phyloP scores from a whole-genome alignment of 495 filamentous ascomycete species.

The Neurospora africana region DNA sequence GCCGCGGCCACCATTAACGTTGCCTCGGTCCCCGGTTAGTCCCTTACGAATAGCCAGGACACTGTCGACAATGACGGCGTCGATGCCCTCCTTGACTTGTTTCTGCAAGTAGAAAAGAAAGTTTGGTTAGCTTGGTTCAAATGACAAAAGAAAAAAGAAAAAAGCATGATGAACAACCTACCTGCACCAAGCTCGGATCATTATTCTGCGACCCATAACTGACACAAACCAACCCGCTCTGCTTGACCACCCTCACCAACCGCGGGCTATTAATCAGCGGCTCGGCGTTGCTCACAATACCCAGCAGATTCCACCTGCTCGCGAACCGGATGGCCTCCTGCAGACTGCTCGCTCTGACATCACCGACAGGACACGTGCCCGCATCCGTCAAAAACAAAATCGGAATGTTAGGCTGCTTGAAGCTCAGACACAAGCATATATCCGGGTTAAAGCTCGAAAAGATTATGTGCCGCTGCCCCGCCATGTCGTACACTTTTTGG shows the following conservation, averaged over 20 bases:
- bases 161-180: constrained; percentile 30
- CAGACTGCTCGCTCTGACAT: constrained; percentile 82
- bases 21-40: constrained; percentile 24
- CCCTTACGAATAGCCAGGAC: constrained; percentile 65
- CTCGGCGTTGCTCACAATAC: constrained; percentile 75
- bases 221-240: constrained; percentile 89
- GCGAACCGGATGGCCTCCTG: constrained; percentile 96
- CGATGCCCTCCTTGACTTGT: constrained; percentile 91
- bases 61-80: constrained; percentile 92
- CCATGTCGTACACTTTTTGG: constrained; percentile 64
- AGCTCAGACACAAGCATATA: constrained; percentile 82
- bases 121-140: constrained; percentile 13
- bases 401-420: constrained; percentile 92
- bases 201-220: constrained; percentile 89
- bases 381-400: constrained; percentile 91
- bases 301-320: constrained; percentile 84
- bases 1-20: background rate
- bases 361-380: constrained; percentile 62
- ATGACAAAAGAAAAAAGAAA: background rate
- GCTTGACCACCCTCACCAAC: constrained; percentile 93
- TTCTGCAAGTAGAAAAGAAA: constrained; percentile 36
- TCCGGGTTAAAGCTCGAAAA: constrained; percentile 97
- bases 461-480: constrained; percentile 69
- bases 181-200: constrained; percentile 69
- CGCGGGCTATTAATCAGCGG: constrained; percentile 79